Percentiles rank a stretch among this genome's conserved stretches.
phyloP scores from a whole-genome alignment of 805 yeast species.

The Sungouiella thailandica region DNA sequence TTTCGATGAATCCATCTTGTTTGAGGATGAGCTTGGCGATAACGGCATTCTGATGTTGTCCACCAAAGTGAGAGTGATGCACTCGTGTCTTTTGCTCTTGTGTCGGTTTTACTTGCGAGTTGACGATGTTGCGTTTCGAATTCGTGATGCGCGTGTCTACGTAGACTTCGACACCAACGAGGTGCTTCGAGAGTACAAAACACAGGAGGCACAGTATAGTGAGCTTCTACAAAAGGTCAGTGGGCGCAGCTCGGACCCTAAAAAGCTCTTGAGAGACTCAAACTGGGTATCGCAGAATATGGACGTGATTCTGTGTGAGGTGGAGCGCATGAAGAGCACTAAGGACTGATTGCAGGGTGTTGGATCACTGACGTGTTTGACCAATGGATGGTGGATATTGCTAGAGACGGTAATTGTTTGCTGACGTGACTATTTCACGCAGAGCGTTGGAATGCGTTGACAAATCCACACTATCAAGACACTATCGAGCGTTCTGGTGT shows the following conservation, averaged over 20 bases:
- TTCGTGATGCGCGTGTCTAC: constrained; percentile 80
- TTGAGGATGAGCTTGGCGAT: constrained; percentile 95
- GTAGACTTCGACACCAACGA: constrained; percentile 64
- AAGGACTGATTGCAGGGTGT: too few species aligned
- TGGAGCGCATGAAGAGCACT: constrained; percentile 12
- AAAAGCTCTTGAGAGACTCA: constrained; percentile 62
- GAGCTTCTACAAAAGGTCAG: constrained; percentile 24
- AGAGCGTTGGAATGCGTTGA: too few species aligned
- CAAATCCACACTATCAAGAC: too few species aligned
- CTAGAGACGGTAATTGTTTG: too few species aligned
- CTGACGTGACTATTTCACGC: too few species aligned
- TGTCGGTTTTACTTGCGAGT: constrained; percentile 81
- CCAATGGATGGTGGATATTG: too few species aligned
- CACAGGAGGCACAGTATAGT: constrained; percentile 41
- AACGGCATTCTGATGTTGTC: constrained; percentile 82
- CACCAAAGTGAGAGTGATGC: constrained; percentile 86
- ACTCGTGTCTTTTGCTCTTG: constrained; percentile 64
- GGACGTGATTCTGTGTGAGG: constrained; percentile 35
- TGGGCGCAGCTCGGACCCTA: constrained; percentile 33
- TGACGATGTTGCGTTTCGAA: constrained; percentile 80
- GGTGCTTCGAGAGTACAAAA: constrained; percentile 74
- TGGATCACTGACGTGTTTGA: too few species aligned
- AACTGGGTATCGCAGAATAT: constrained; percentile 63
- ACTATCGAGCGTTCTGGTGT: too few species aligned
- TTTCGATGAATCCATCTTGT: constrained; percentile 82